Base-by-base conservation (phyloP, 208 protist species). In the Leishmania gerbilli region DNA sequence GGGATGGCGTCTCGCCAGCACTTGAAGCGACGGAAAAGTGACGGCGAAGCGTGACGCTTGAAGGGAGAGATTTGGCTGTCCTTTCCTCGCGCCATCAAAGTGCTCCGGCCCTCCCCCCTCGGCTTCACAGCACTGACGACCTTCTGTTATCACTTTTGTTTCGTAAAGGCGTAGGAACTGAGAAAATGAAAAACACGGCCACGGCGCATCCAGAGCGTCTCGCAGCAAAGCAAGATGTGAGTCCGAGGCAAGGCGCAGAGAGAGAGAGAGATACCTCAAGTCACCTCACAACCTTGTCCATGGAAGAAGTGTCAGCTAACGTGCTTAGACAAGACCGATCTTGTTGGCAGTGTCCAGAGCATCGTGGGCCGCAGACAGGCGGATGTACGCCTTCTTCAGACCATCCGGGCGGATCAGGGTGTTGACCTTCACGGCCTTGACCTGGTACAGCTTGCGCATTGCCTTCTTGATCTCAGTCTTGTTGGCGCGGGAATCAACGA, bases 331-430 rank as follows among this genome's bases (percentile, higher is more conserved):
- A 24, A 98, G 89, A 82, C 98, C 97, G 76, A 99, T 99, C 94
- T 99, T 99, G 98, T 98, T 99, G 82, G 99, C 99, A 85, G 99
- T 98, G 69, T 99, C 99, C 40, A 99, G 94, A 34, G 99, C 99
- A 83, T 99, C 99, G 80, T 97, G 84, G 56, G 98, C 95, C 74
- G 92, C 87, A 45, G 94, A 91, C 37, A 99, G 94, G 74, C 96
- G 94, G 80, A 99, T 98, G 94, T 99, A 99, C 71, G 99, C 99
- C 98, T 99, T 99, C 98, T 99, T 99, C 56, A 97, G 81, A 55
- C 99, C 99, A 76, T 99, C 97, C 31, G 99, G 98, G 56, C 97
- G 97, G 88, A 99, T 99, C 62, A 99, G 94, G 77, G 99, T 99
- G 97, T 99, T 99, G 56, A 99, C 96, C 91, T 99, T 99, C 53